These are phyloP conservation scores for Penicillium sp. DNA, from an alignment of 2,329 filamentous ascomycete genomes.

Conservation along the genomic window DNA sequence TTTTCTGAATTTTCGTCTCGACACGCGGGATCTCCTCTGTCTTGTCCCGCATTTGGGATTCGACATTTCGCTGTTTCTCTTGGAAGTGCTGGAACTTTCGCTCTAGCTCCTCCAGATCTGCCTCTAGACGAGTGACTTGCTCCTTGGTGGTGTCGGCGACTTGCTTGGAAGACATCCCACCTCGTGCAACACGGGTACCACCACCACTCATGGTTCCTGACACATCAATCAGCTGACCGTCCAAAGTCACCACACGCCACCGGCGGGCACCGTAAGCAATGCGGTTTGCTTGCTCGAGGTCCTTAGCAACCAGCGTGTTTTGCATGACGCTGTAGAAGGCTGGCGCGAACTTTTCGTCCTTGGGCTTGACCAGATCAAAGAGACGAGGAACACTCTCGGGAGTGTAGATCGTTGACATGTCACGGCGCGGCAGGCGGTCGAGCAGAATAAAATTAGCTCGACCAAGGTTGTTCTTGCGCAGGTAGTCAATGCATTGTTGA, in stretches of 20 bases:
- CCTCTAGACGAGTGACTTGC: conserved; percentile 81
- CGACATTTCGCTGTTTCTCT: conserved; percentile 76
- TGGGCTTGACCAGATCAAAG: conserved; percentile 88
- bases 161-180: conserved; percentile 95
- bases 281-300: conserved; percentile 92
- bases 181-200: conserved; percentile 83
- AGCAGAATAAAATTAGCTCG: conserved; percentile 96
- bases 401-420: conserved; percentile 77
- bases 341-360: conserved; percentile 79
- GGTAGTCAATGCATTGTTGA: conserved; percentile 96
- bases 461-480: conserved; percentile 95
- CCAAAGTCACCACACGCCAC: conserved; percentile 95
- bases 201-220: conserved; percentile 99
- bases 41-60: conserved; percentile 68
- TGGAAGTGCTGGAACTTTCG: conserved; percentile 80
- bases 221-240: conserved; percentile 94
- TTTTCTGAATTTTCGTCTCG: conserved; percentile 89
- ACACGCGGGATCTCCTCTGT: conserved; percentile 76
- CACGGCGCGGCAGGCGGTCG: conserved; percentile 76
- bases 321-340: conserved; percentile 96
- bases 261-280: conserved; percentile 91
- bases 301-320: conserved; percentile 88
- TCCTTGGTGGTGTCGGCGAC: conserved; percentile 84
- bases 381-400: conserved; percentile 89
- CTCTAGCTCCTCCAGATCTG: conserved; percentile 81